phyloP scores from a whole-genome alignment of 805 yeast species.

The Pichia cephalocereana region DNA sequence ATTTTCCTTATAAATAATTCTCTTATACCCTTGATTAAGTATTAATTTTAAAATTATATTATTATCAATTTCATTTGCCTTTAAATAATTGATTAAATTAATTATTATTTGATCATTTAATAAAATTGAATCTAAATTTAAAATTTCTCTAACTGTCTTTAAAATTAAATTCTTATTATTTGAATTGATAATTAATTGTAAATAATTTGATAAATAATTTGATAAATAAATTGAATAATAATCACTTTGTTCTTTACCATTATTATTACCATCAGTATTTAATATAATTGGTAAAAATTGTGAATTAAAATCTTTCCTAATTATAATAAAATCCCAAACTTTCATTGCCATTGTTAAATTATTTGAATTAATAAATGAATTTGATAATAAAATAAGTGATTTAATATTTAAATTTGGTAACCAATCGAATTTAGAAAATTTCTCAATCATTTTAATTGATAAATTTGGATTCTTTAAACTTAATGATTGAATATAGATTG shows the following conservation, averaged over 20 bases:
- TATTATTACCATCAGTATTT: slow-evolving; percentile 7
- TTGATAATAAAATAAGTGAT: slow-evolving; percentile 19
- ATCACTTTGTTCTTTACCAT: slow-evolving; percentile 1
- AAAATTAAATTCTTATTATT: slow-evolving; percentile 18
- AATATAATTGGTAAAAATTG: neutral
- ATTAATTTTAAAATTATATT: slow-evolving; percentile 20
- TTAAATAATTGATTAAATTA: slow-evolving; percentile 19
- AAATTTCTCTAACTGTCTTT: slow-evolving; percentile 23
- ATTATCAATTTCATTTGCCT: slow-evolving; percentile 11
- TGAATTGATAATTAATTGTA: slow-evolving; percentile 13
- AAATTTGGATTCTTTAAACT: slow-evolving; percentile 17
- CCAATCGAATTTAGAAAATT: slow-evolving; percentile 23
- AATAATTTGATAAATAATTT: slow-evolving; percentile 16
- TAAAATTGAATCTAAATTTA: slow-evolving; percentile 20
- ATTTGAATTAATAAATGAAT: slow-evolving; percentile 14
- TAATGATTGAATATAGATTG: slow-evolving; percentile 22
- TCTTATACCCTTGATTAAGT: slow-evolving; percentile 26
- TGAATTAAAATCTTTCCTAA: slow-evolving; percentile 25
- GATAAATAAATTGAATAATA: slow-evolving; percentile 11
- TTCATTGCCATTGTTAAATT: slow-evolving; percentile 19
- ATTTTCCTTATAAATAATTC: slow-evolving; percentile 1
- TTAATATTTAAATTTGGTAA: slow-evolving; percentile 27
- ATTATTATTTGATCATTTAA: slow-evolving; percentile 18
- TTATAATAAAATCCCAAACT: slow-evolving; percentile 25
- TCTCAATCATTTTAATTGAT: slow-evolving; percentile 19